Evolutionary conservation across 257 asterid species (phyloP), one percentile per base, ranked within the genome.

Genomic region (Echites panduratus): DNA sequence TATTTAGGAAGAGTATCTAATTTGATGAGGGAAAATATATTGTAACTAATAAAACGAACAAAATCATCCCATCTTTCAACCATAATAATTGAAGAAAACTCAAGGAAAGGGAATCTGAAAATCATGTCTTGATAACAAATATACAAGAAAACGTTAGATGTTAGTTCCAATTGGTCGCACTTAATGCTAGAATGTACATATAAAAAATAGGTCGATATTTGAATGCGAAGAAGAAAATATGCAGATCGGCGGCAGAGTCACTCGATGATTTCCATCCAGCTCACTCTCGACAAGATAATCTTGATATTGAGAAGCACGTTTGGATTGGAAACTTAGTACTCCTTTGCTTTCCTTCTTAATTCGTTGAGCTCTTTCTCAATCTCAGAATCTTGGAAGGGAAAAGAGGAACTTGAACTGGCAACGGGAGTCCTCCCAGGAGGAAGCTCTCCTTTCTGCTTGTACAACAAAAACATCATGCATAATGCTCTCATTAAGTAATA

Each of bases 361-460:
- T 95, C 98, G 43, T 87, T 95, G 63, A 95, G 88, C 83, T 95
- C 98, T 80, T 86, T 87, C 84, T 95, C 97, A 59, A 92, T 89
- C 73, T 95, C 99, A 29, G 91, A 80, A 80, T 95, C 99, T 80
- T 87, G 92, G 82, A 85, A 90, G 73, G 92, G 90, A 61, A 85
- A 78, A 0, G 88, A 76, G 3, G 87, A 48, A 79, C 84, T 79
- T 38, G 85, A 48, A 69, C 87, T 75, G 41, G 84, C 24, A 26
- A 85, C 82, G 0, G 92, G 76, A 14, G 90, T 79, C 80, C 98
- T 92, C 53, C 99, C 98, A 0, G 92, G 78, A 27, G 99, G 99
- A 74, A 95, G 97, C 78, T 92, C 98, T 72, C 98, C 98, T 83
- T 92, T 95, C 99, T 89, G 93, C 72, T 45, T 29, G 66, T 40